Percentiles rank a stretch among this genome's conserved stretches.
These are phyloP conservation scores for Kockiozyma suomiensis DNA, from an alignment of 805 yeast genomes.

Conservation along the genomic window DNA sequence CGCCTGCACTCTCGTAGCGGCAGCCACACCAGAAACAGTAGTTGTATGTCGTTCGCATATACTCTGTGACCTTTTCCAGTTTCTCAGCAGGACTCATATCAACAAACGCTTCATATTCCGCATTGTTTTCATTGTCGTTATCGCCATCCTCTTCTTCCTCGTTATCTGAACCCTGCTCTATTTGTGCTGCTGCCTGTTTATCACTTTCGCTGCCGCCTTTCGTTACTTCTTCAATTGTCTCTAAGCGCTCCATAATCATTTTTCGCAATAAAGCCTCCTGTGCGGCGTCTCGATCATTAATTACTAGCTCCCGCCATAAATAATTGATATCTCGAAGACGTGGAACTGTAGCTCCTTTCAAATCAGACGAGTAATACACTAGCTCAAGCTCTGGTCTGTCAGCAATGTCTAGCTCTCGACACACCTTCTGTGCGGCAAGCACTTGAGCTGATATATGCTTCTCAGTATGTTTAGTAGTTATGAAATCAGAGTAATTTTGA, in stretches of 20 bases:
- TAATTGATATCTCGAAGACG: slow-evolving; percentile 12
- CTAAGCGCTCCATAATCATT: slow-evolving; percentile 21
- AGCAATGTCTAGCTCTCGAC: slow-evolving; percentile 25
- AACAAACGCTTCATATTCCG: slow-evolving; percentile 39
- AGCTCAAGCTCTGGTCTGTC: slow-evolving; percentile 19
- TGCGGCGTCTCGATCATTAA: slow-evolving; percentile 1
- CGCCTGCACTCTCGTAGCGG: slow-evolving; percentile 44
- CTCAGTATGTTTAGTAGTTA: slow-evolving; percentile 15
- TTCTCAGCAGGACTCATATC: slow-evolving; percentile 36
- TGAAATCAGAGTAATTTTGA: slow-evolving; percentile 8
- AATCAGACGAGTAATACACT: slow-evolving; percentile 6
- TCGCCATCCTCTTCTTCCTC: slow-evolving; percentile 6
- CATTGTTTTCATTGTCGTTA: slow-evolving; percentile 41
- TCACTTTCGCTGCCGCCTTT: not conserved
- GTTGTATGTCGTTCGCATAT: slow-evolving; percentile 46
- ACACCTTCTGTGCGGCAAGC: slow-evolving; percentile 30
- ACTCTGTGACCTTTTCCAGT: slow-evolving; percentile 44
- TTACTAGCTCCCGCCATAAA: slow-evolving; percentile 27
- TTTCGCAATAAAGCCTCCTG: slow-evolving; percentile 8
- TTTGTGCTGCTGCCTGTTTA: slow-evolving; percentile 2
- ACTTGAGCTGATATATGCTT: slow-evolving; percentile 28
- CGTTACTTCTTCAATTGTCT: not conserved
- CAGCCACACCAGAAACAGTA: slow-evolving; percentile 59
- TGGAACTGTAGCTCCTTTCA: not conserved
- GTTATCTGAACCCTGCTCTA: not conserved